Percentiles rank a stretch among this genome's conserved stretches.
phyloP scores from a whole-genome alignment of 139 green algal species.

The Pleodorina starrii region DNA sequence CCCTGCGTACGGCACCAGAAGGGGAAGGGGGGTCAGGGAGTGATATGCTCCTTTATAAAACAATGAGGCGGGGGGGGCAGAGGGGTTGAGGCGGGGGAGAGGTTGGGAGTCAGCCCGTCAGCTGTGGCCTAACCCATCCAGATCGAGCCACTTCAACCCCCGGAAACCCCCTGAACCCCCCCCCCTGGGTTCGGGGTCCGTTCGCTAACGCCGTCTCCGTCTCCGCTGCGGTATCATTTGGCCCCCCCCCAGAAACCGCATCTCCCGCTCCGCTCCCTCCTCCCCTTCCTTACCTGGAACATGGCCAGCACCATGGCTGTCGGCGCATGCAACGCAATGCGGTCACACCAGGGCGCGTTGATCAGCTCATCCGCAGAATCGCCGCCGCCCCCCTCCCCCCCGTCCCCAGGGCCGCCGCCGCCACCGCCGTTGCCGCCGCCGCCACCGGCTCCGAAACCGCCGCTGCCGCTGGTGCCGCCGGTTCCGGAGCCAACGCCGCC shows the following conservation, averaged over 20 bases:
- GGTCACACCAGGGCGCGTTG: slow-evolving; percentile 55
- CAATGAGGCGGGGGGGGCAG: background rate
- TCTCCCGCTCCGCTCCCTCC: background rate
- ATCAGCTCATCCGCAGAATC: background rate
- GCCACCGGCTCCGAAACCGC: background rate
- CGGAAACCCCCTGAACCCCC: too few species aligned
- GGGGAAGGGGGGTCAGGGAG: too few species aligned
- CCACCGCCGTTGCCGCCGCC: background rate
- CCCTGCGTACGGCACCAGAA: slow-evolving; percentile 14
- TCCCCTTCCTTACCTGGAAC: slow-evolving; percentile 38
- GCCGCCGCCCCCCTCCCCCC: background rate
- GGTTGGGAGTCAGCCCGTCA: too few species aligned
- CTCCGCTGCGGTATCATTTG: too few species aligned
- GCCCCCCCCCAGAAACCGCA: background rate
- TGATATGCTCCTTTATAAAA: too few species aligned
- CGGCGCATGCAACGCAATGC: slow-evolving; percentile 43
- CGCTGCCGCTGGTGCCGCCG: background rate
- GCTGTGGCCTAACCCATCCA: too few species aligned
- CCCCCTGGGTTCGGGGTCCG: too few species aligned
- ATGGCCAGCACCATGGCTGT: slow-evolving; percentile 52
- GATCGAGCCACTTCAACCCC: too few species aligned
- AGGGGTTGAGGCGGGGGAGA: too few species aligned
- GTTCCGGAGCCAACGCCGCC: background rate
- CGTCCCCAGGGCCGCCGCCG: background rate
- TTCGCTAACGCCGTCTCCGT: too few species aligned